These are phyloP conservation scores for Trypethelium eluteriae DNA, from an alignment of 495 filamentous ascomycete genomes.

Conservation along the genomic window DNA sequence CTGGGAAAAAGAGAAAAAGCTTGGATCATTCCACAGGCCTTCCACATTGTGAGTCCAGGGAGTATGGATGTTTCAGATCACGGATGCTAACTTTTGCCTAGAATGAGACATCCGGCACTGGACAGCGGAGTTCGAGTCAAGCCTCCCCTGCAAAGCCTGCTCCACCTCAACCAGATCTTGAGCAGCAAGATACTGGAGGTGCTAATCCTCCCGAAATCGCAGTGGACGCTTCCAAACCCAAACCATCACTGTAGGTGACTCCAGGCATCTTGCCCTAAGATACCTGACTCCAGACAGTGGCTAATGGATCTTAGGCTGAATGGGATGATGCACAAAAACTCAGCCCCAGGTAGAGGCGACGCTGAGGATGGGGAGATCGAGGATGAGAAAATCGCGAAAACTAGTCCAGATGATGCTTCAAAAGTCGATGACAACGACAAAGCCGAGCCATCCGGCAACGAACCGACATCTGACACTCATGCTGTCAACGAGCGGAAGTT, in stretches of 20 bases:
- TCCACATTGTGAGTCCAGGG: slow-evolving; percentile 38
- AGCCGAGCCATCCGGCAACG: slow-evolving; percentile 2
- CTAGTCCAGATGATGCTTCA: slow-evolving; percentile 1
- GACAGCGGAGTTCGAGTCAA: slow-evolving; percentile 17
- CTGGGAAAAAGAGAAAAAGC: slow-evolving; percentile 68
- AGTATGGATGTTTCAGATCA: slow-evolving; percentile 21
- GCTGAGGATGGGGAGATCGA: slow-evolving; percentile 37
- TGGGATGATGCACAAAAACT: slow-evolving; percentile 14
- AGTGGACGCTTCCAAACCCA: slow-evolving; percentile 30
- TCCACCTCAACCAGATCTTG: slow-evolving; percentile 23
- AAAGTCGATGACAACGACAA: slow-evolving; percentile 19
- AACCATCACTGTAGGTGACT: slow-evolving; percentile 14
- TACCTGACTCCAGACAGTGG: slow-evolving; percentile 9
- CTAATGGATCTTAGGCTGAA: slow-evolving; percentile 19
- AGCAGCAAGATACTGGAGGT: background rate
- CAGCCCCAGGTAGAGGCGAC: slow-evolving; percentile 17
- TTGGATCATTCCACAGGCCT: slow-evolving; percentile 83
- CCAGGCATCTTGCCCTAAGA: background rate
- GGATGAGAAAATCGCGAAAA: slow-evolving; percentile 24
- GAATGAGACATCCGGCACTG: slow-evolving; percentile 18
- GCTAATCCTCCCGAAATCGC: slow-evolving; percentile 26
- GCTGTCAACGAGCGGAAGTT: background rate
- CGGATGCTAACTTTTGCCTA: background rate
- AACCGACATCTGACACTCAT: background rate
- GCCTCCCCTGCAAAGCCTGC: slow-evolving; percentile 20